A percentile compares a stretch with the other conserved stretches of the same genome.
phyloP scores from a whole-genome alignment of 371 early-diverging fungal genomes.

The Astathelohania contejeani region DNA sequence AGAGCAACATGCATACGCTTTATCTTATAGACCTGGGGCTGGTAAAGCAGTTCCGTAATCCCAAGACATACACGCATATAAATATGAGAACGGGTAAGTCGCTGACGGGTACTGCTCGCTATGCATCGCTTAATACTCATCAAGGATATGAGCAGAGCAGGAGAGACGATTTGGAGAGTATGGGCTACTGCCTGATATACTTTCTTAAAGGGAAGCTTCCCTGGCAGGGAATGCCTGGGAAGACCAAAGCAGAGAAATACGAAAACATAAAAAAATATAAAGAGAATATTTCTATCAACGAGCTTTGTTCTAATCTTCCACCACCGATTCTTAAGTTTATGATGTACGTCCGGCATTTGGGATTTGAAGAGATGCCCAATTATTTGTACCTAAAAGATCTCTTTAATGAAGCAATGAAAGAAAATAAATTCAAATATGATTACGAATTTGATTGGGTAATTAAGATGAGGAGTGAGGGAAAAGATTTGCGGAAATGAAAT shows the following conservation, averaged over 20 bases:
- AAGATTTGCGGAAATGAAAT: too few species aligned
- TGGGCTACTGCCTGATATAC: slow-evolving; percentile 96
- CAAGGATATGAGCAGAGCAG: slow-evolving; percentile 90
- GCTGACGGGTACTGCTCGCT: slow-evolving; percentile 94
- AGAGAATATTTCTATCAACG: slow-evolving; percentile 80
- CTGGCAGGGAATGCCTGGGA: slow-evolving; percentile 96
- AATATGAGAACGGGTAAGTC: slow-evolving; percentile 89
- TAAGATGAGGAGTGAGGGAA: too few species aligned
- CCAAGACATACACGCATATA: slow-evolving; percentile 82
- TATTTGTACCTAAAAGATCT: slow-evolving; percentile 84
- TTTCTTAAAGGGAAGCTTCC: slow-evolving; percentile 90
- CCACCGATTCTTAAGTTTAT: slow-evolving; percentile 82
- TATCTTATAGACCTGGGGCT: slow-evolving; percentile 97
- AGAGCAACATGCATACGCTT: slow-evolving; percentile 75
- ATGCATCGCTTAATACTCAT: slow-evolving; percentile 94
- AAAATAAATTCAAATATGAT: slow-evolving; percentile 56
- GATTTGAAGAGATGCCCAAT: slow-evolving; percentile 95
- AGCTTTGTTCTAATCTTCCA: slow-evolving; percentile 78
- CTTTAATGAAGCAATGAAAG: slow-evolving; percentile 76
- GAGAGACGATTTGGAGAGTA: slow-evolving; percentile 93
- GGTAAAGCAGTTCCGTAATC: slow-evolving; percentile 88
- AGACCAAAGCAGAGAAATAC: slow-evolving; percentile 92
- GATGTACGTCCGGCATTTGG: slow-evolving; percentile 77
- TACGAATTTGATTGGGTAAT: slow-evolving; percentile 42
- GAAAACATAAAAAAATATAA: slow-evolving; percentile 97